phyloP scores from a whole-genome alignment of 306 rosid species.

The Prunus mongolica region DNA sequence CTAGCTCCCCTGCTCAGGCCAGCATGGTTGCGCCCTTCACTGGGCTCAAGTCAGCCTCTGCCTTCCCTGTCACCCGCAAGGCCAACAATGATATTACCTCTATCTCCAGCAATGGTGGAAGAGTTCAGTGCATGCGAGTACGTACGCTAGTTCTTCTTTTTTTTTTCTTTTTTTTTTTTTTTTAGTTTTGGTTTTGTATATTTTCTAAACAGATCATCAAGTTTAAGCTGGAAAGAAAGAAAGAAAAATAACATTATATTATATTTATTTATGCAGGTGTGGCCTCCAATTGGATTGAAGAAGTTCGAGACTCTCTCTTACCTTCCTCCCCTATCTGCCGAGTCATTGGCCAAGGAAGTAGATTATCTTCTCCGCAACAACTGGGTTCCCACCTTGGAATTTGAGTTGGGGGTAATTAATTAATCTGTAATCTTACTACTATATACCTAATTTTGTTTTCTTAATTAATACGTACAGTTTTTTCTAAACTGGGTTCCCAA shows the following conservation, averaged over 20 bases:
- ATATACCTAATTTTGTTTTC: no score
- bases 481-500: no score
- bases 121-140: constrained; percentile 70
- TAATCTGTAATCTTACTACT: not conserved
- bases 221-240: not conserved
- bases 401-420: constrained; percentile 40
- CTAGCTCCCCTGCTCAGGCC: constrained; percentile 41
- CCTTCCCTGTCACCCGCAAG: constrained; percentile 58
- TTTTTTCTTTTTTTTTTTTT: not conserved
- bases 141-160: not conserved
- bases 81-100: constrained; percentile 64
- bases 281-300: constrained; percentile 66
- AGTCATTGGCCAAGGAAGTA: constrained; percentile 41
- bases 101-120: constrained; percentile 61
- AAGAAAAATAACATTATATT: not conserved
- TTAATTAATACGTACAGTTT: no score
- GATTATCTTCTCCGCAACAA: constrained; percentile 52
- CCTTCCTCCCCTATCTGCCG: constrained; percentile 22
- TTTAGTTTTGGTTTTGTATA: not conserved
- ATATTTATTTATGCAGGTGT: constrained; percentile 42
- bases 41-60: constrained; percentile 62
- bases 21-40: constrained; percentile 61
- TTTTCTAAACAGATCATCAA: not conserved
- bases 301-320: constrained; percentile 88
- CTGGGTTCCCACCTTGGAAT: constrained; percentile 86